These are phyloP conservation scores for Penicillium frequentans DNA, from an alignment of 2,329 filamentous ascomycete genomes.

Conservation along the genomic window DNA sequence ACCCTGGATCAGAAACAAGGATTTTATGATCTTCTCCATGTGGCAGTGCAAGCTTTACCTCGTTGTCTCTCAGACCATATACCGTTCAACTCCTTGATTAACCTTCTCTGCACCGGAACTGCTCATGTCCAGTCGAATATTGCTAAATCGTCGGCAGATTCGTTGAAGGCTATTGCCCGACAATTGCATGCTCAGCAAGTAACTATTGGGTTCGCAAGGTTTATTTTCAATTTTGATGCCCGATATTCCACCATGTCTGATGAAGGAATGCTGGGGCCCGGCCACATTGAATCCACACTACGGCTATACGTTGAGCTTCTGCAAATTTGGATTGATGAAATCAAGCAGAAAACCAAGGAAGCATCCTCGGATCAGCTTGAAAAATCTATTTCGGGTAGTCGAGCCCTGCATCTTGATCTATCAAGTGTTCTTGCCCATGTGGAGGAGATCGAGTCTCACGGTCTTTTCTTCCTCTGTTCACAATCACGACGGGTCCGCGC, in stretches of 20 bases:
- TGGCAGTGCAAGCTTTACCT: constrained; percentile 91
- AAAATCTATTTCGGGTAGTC: constrained; percentile 63
- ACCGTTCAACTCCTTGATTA: constrained; percentile 90
- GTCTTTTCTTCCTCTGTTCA: constrained; percentile 94
- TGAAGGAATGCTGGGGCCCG: constrained; percentile 89
- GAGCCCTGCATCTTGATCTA: constrained; percentile 76
- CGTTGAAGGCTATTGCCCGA: constrained; percentile 89
- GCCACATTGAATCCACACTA: constrained; percentile 91
- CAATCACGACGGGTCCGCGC: constrained; percentile 86
- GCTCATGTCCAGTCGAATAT: constrained; percentile 93
- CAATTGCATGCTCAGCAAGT: constrained; percentile 94
- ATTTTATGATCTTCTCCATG: constrained; percentile 93
- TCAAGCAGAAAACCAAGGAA: constrained; percentile 79
- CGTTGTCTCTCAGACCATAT: constrained; percentile 90
- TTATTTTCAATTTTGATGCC: constrained; percentile 98
- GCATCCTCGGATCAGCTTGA: constrained; percentile 66
- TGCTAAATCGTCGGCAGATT: constrained; percentile 86
- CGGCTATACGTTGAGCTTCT: constrained; percentile 90
- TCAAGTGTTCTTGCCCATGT: constrained; percentile 90
- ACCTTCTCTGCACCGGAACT: constrained; percentile 91
- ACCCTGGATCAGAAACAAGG: constrained; percentile 83
- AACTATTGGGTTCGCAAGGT: constrained; percentile 92
- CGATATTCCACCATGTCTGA: constrained; percentile 98
- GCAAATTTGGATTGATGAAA: constrained; percentile 97
- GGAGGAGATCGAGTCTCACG: constrained; percentile 94